Evolutionary conservation across 1,139 yeast genomes (phyloP), one percentile per base, ranked within the genome.

Genomic region (Taiozyma sp.): DNA sequence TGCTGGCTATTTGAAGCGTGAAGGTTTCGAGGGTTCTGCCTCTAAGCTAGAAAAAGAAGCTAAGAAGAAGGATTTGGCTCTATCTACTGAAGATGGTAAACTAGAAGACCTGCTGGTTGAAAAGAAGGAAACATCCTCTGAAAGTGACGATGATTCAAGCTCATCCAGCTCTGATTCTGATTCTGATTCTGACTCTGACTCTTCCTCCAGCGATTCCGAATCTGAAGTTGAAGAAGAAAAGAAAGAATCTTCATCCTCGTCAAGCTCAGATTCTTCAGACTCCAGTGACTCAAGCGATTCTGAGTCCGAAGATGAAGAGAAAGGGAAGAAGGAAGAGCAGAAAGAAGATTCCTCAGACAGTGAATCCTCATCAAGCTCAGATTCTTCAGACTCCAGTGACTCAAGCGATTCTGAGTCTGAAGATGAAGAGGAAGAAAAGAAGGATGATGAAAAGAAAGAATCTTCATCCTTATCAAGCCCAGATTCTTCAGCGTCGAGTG

Each of bases 11-110:
- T 52, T 69, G 47, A 55, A 57, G 37, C 63, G 65, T 54, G 64
- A 68, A 16, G 74, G 71, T 8, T 72, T 73, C 50, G 52, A 58
- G 19, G 72, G 71, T 54, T 68, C 74, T 13, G 62, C 63, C 30
- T 67, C 72, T 52, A 71, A 75, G 30, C 67, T 80, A 54, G 60
- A 62, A 21, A 74, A 77, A 56, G 74, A 61, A 29, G 56, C 56
- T 11, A 44, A 40, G 8, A 57, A 58, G 53, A 58, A 57, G 45
- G 49, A 46, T 21, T 42, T 60, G 14, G 41, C 37, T 11, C 14
- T 55, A 7, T 42, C 44, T 14, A 48, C 47, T 11, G 47, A 45
- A 34, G 56, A 46, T 16, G 42, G 40, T 7, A 59, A 58, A 44
- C 47, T 61, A 21, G 64, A 60, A 43, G 57, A 57, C 0, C 40